Evolutionary conservation across 2,329 filamentous ascomycete genomes (phyloP), one percentile per base, ranked within the genome.

Genomic region (Incumbomyces lentus): DNA sequence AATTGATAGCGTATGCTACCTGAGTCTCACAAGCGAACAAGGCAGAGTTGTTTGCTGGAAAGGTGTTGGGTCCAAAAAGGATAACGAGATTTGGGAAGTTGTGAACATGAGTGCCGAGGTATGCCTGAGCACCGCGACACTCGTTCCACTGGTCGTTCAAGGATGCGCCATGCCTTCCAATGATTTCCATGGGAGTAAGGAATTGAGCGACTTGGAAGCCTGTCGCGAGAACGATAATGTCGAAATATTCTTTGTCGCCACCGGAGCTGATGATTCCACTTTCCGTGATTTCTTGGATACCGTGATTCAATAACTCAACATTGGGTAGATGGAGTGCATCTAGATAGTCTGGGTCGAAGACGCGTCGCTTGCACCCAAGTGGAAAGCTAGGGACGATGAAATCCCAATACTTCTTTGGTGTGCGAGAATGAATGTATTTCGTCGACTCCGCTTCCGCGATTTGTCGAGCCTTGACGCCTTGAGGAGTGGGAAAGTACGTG

Each of bases 71-170:
- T 0, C 79, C 78, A 31, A 79, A 71, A 0, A 81, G 59, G 48
- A 80, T 68, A 60, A 81, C 81, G 55, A 81, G 76, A 55, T 82
- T 82, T 1, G 79, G 79, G 55, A 80, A 81, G 0, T 72, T 72
- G 48, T 73, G 73, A 58, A 82, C 62, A 1, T 71, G 68, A 1
- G 71, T 71, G 11, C 58, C 60, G 41, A 57, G 52, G 49, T 62
- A 64, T 2, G 60, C 61, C 34, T 62, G 58, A 11, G 60, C 60
- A 12, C 61, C 61, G 6, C 57, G 48, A 18, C 38, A 49, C 30
- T 61, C 57, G 17, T 55, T 49, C 61, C 61, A 62, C 34, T 63
- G 60, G 32, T 63, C 55, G 19, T 51, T 51, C 13, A 65, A 46
- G 7, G 46, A 54, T 19, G 54, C 26, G 12, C 59, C 59, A 19